phyloP scores from a whole-genome alignment of 148 eudicot species.

The Rhododendron vialii region DNA sequence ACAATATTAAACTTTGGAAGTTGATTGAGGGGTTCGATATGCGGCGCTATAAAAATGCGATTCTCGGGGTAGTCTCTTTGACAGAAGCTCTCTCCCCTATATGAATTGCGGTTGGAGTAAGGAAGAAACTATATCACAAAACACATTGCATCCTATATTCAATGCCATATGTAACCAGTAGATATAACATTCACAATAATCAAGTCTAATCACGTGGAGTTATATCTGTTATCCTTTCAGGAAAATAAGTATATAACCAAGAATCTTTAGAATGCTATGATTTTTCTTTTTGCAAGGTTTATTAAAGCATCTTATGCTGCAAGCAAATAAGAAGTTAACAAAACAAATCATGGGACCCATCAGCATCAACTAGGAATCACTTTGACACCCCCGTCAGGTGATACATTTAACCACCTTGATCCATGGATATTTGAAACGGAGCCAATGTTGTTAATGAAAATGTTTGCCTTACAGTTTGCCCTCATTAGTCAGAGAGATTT shows the following conservation, averaged over 20 bases:
- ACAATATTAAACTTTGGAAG: background rate
- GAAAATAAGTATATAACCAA: background rate
- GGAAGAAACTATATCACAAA: background rate
- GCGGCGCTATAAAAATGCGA: background rate
- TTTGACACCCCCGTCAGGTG: background rate
- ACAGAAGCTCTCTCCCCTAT: background rate
- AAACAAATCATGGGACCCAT: background rate
- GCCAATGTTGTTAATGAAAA: background rate
- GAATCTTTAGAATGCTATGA: background rate
- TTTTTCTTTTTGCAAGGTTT: background rate
- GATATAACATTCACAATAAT: background rate
- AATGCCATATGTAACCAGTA: background rate
- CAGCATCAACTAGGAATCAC: background rate
- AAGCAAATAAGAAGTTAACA: background rate
- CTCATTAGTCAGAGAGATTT: background rate
- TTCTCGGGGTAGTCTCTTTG: background rate
- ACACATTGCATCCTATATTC: background rate
- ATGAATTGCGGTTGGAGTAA: background rate
- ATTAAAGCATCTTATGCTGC: background rate
- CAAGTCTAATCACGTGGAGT: background rate
- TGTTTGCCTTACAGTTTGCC: background rate
- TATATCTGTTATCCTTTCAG: background rate
- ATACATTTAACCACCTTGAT: background rate
- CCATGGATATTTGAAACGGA: background rate
- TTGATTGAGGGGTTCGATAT: background rate